These are phyloP conservation scores for Yarrowia sp. DNA, from an alignment of 805 yeast species.

Conservation along the genomic window DNA sequence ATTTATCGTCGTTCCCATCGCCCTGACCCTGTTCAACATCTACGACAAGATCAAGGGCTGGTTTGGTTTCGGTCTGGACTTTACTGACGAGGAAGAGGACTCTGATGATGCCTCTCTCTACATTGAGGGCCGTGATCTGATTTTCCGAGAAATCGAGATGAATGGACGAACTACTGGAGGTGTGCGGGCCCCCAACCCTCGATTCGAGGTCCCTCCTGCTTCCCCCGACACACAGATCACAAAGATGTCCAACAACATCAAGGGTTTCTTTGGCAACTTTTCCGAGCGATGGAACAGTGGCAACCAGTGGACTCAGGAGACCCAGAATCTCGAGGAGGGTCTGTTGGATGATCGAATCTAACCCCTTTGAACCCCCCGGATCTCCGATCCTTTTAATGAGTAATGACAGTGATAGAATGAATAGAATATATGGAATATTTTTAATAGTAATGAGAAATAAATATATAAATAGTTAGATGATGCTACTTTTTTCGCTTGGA, in stretches of 20 bases:
- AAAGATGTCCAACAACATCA: constrained; percentile 26
- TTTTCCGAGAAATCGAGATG: constrained; percentile 25
- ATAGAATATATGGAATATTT: constrained; percentile 3
- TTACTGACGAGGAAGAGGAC: constrained; percentile 42
- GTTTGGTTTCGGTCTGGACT: constrained; percentile 42
- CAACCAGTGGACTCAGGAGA: constrained; percentile 17
- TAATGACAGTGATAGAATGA: constrained; percentile 16
- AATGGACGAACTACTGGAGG: constrained; percentile 17
- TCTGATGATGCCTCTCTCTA: constrained; percentile 30
- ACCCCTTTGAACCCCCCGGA: background rate
- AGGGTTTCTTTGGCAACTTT: constrained; percentile 31
- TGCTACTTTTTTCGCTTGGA: background rate
- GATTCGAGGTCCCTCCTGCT: constrained; percentile 12
- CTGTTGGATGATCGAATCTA: constrained; percentile 16
- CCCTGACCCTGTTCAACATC: constrained; percentile 61
- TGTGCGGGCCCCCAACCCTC: background rate
- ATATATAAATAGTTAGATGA: background rate
- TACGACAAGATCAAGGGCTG: constrained; percentile 57
- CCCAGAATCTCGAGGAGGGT: constrained; percentile 20
- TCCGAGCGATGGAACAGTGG: constrained; percentile 29
- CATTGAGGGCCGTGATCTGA: constrained; percentile 40
- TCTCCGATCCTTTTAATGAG: constrained; percentile 14
- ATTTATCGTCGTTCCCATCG: constrained; percentile 65
- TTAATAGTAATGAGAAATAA: background rate
- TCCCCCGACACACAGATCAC: constrained; percentile 11